phyloP scores from a whole-genome alignment of 805 yeast species.

The Komagataella kurtzmanii region DNA sequence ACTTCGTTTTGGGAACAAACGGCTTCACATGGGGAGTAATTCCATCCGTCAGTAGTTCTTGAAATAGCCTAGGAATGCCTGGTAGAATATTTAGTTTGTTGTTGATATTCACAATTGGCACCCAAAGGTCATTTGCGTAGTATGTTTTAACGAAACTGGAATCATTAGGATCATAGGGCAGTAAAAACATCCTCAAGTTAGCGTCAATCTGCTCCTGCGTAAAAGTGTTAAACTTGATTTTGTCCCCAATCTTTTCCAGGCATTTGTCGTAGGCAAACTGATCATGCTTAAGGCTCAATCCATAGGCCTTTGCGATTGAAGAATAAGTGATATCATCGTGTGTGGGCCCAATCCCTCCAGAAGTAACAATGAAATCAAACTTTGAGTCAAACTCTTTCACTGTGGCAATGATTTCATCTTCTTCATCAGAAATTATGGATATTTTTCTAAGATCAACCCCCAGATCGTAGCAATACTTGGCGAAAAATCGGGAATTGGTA shows the following conservation, averaged over 20 bases:
- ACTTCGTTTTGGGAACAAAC: constrained; percentile 23
- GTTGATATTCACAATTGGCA: constrained; percentile 65
- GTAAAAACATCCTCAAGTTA: constrained; percentile 66
- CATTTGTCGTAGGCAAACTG: constrained; percentile 45
- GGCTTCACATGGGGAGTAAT: constrained; percentile 22
- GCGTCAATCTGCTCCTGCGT: constrained; percentile 37
- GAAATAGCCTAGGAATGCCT: constrained; percentile 71
- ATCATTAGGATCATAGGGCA: constrained; percentile 29
- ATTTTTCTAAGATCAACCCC: constrained; percentile 59
- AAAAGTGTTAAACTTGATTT: constrained; percentile 14
- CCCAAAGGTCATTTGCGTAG: constrained; percentile 56
- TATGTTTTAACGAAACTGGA: constrained; percentile 30
- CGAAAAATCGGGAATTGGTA: constrained; percentile 62
- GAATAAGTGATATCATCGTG: constrained; percentile 85
- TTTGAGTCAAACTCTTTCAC: constrained; percentile 27
- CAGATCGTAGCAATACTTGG: constrained; percentile 51
- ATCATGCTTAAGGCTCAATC: constrained; percentile 36
- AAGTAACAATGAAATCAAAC: constrained; percentile 58
- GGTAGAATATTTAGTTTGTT: constrained; percentile 62
- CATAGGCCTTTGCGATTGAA: constrained; percentile 54
- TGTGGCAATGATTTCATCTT: constrained; percentile 46
- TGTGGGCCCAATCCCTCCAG: constrained; percentile 77
- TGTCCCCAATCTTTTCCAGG: constrained; percentile 29
- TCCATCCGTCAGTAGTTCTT: constrained; percentile 30
- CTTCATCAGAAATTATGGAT: constrained; percentile 68